Conservation (phyloP, 1,139 yeast genomes). For the Protomyces lactucae-debilis region DNA sequence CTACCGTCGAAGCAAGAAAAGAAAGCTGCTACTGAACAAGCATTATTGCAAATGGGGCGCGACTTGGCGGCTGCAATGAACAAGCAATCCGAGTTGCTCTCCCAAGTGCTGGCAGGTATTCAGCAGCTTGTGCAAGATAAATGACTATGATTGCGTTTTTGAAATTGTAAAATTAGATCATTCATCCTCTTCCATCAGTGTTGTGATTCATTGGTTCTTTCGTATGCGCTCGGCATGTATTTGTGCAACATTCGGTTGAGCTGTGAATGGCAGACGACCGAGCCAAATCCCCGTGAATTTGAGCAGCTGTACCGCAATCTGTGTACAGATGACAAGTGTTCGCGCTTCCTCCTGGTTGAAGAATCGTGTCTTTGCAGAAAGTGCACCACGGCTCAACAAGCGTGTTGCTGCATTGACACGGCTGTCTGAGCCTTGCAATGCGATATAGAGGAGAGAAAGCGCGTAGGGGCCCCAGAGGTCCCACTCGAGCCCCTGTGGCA, state of each 20-base stretch:
- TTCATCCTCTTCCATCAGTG: not conserved
- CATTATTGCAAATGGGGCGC: not conserved
- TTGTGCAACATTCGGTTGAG: not conserved
- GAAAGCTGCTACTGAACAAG: not conserved
- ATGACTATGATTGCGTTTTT: not conserved
- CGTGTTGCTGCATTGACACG: conserved; percentile 10
- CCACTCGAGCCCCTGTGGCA: conserved; percentile 7
- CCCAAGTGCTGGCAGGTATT: not conserved
- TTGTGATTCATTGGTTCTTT: not conserved
- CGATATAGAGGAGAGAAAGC: conserved; percentile 15
- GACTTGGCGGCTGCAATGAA: not conserved
- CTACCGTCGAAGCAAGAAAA: not conserved
- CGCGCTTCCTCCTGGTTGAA: conserved; percentile 19
- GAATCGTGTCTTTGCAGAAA: conserved; percentile 2
- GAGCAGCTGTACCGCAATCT: not conserved
- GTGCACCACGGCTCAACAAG: conserved; percentile 9
- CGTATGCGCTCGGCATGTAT: not conserved
- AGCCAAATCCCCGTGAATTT: conserved; percentile 10
- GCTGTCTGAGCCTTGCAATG: conserved; percentile 5
- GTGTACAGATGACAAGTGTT: conserved; percentile 5
- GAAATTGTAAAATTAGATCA: not conserved
- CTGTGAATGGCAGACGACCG: conserved; percentile 5
- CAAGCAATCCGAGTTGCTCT: not conserved
- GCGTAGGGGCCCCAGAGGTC: conserved; percentile 17
- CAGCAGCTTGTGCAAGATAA: not conserved